Evolutionary conservation across 2,329 filamentous ascomycete genomes (phyloP), one percentile per base, ranked within the genome.

Genomic region (Trichoderma lentiforme): DNA sequence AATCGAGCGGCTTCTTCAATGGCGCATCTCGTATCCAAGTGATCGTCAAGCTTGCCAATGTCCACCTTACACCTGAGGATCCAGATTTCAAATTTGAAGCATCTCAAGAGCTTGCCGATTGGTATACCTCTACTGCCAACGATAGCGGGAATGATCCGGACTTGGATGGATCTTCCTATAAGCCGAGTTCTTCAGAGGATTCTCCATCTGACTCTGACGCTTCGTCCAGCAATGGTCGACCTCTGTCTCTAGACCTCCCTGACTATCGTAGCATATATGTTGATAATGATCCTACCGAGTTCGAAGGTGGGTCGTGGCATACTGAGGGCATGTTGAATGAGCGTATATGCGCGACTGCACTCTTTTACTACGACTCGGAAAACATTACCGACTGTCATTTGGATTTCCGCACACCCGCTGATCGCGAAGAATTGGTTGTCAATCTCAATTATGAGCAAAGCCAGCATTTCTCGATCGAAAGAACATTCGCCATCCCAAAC

Each of bases 11-110:
- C 1, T 83, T 81, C 74, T 79, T 80, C 62, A 47, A 77, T 4
- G 75, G 74, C 28, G 72, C 73, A 3, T 71, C 77, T 11, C 80
- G 79, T 3, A 79, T 92, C 0, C 90, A 92, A 73, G 82, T 92
- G 53, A 88, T 92, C 70, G 85, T 90, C 68, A 91, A 91, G 78
- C 80, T 92, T 12, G 84, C 88, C 15, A 89, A 86, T 62, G 88
- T 92, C 58, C 84, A 90, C 32, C 82, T 92, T 1, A 88, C 85
- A 0, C 90, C 90, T 0, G 86, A 88, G 21, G 84, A 88, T 2
- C 87, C 89, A 0, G 76, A 76, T 0, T 70, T 57, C 9, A 39
- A 30, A 43, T 67, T 67, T 11, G 64, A 67, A 24, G 64, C 53
- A 12, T 67, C 64, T 4, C 21, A 30, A 57, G 64, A 67, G 21